Evolutionary conservation across 257 asterid genomes (phyloP).

Genomic region (Plantago major): DNA sequence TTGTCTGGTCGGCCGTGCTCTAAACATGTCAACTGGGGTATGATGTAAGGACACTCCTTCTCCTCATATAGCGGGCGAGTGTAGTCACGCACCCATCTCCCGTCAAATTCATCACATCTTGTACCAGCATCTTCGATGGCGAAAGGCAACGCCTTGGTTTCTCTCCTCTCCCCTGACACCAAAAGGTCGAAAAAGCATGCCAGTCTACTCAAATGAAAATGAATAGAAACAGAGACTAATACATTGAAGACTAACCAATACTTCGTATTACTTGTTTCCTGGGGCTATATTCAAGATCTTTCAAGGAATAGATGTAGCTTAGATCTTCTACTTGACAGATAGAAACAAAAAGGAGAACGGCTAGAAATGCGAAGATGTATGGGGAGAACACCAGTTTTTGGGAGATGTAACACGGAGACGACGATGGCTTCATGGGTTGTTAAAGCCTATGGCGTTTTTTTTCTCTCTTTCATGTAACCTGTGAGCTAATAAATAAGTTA

Average conservation of each 20-base stretch:
- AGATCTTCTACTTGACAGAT: conserved; percentile 5
- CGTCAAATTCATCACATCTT: conserved; percentile 7
- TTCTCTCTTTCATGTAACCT: not conserved
- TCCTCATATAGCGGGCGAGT: conserved; percentile 9
- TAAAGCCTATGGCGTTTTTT: not conserved
- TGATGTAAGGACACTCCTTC: conserved; percentile 12
- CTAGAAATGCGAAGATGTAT: conserved; percentile 1
- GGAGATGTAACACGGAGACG: not conserved
- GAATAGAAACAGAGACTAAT: not conserved
- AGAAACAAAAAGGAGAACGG: conserved; percentile 1
- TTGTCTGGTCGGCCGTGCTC: conserved; percentile 13
- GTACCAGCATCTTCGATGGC: not conserved
- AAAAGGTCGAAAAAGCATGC: not conserved
- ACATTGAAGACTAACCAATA: not conserved
- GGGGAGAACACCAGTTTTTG: conserved; percentile 2
- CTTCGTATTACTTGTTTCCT: not conserved
- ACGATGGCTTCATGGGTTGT: conserved; percentile 2
- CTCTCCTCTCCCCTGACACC: not conserved
- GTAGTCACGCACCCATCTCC: conserved; percentile 14
- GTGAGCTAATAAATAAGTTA: not conserved
- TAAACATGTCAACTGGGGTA: conserved; percentile 15
- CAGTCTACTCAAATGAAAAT: not conserved
- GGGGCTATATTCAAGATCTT: not conserved
- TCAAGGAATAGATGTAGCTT: conserved; percentile 3
- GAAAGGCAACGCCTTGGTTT: not conserved